Evolutionary conservation across 495 filamentous ascomycete species (phyloP).

Genomic region (Pseudomonodictys pantanalensis): DNA sequence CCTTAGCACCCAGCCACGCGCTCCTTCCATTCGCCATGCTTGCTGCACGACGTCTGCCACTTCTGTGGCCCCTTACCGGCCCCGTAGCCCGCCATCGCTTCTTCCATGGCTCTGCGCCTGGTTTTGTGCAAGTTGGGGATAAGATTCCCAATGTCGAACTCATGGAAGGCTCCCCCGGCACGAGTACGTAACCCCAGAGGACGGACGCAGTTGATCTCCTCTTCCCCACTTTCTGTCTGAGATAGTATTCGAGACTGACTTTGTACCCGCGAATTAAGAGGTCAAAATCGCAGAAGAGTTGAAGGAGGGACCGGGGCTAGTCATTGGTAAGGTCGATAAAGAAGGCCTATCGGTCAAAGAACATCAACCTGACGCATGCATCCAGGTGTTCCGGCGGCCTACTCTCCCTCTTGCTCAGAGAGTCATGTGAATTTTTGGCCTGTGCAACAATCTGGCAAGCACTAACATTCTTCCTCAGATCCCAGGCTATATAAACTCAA

Average conservation of each 20-base stretch:
- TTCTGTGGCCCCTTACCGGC: conserved; percentile 10
- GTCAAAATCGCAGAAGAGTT: conserved; percentile 80
- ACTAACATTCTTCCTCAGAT: too few relatives aligned
- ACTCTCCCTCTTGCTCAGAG: conserved; percentile 76
- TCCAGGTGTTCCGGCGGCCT: conserved; percentile 77
- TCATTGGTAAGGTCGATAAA: conserved; percentile 55
- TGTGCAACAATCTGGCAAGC: too few relatives aligned
- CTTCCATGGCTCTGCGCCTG: conserved; percentile 55
- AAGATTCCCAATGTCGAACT: conserved; percentile 60
- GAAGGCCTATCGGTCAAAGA: neutral
- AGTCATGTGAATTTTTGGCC: too few relatives aligned
- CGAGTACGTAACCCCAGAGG: too few relatives aligned
- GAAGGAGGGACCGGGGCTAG: conserved; percentile 61
- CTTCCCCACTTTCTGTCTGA: too few relatives aligned
- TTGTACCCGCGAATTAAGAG: too few relatives aligned
- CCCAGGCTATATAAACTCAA: conserved; percentile 75
- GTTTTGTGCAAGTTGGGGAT: conserved; percentile 59
- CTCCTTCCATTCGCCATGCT: conserved; percentile 5
- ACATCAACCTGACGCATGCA: neutral
- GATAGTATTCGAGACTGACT: too few relatives aligned
- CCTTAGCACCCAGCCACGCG: neutral
- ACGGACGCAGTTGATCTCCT: too few relatives aligned
- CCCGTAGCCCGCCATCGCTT: conserved; percentile 29
- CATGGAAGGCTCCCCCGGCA: conserved; percentile 65
- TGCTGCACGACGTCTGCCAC: conserved; percentile 12